Base-by-base conservation (phyloP, 176 grass and related monocot genomes). In the Puya raimondii region DNA sequence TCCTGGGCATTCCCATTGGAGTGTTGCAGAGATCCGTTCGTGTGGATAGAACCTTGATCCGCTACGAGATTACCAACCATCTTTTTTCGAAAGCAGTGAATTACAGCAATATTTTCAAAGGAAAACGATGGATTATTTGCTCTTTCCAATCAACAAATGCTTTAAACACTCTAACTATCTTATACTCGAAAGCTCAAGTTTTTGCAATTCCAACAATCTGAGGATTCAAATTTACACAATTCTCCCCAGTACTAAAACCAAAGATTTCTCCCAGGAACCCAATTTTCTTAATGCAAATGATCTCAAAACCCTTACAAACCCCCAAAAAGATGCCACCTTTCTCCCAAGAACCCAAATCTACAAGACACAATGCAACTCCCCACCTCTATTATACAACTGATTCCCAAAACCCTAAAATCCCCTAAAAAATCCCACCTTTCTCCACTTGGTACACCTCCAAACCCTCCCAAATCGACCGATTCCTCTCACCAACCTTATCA, bases 31-130 rank as follows among this genome's bases (percentile, higher is more conserved):
- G 78, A 78, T 50, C 87, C 94, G 48, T 99, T 99, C 21, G 71
- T 73, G 48, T 76, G 74, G 12, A 63, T 23, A 66, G 73, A 66
- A 51, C n/a, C 27, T 49, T 73, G 20, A 12, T 48, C 63, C 23
- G 14, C 51, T 72, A 80, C 67, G 50, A 93, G 69, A 68, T 79
- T 87, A 77, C 85, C 89, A 49, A 88, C 89, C 94, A 99, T 97
- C 72, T 69, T 80, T 33, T 72, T 67, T 33, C 17, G 14, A 70
- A 21, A 18, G 56, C 73, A 22, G 48, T 74, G 51, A 72, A 63
- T 63, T 68, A 53, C 42, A 22, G 42, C 8, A 67, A 51, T 33
- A 57, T 47, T 49, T 47, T 23, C 50, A 11, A 48, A 65, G 8
- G 14, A 50, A 66, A 70, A 70, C 70, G n/a, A 69, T 69, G 16